A percentile compares a stretch with the other conserved stretches of the same genome.
Conservation (phyloP, 495 filamentous ascomycete species). For the Aspergillus haitiensis region DNA sequence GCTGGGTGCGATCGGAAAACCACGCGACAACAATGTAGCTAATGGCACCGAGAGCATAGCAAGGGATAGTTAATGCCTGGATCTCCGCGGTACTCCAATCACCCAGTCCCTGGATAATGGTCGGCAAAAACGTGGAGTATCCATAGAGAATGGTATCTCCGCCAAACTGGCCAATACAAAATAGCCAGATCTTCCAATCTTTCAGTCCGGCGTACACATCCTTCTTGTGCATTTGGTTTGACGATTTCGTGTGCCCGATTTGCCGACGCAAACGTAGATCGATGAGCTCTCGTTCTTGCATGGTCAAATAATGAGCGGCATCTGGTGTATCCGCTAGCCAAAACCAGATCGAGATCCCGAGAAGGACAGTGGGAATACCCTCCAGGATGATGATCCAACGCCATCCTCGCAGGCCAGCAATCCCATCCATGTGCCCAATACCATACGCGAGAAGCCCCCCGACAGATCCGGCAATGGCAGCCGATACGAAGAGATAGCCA, state of each 20-base stretch:
- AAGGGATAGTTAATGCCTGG: conserved; percentile 48
- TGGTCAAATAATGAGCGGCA: conserved; percentile 52
- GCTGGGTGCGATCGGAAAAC: conserved; percentile 33
- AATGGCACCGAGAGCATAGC: conserved; percentile 44
- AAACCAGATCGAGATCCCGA: conserved; percentile 54
- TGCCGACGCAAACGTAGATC: conserved; percentile 30
- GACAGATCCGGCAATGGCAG: conserved; percentile 45
- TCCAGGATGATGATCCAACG: conserved; percentile 57
- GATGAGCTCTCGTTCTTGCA: conserved; percentile 50
- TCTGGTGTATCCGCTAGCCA: conserved; percentile 58
- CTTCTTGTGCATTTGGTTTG: conserved; percentile 51
- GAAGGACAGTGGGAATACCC: conserved; percentile 50
- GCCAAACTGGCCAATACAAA: conserved; percentile 51
- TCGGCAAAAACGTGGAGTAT: conserved; percentile 60
- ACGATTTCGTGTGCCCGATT: conserved; percentile 18
- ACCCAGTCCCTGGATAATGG: conserved; percentile 54
- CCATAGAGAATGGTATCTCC: conserved; percentile 59
- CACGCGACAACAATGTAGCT: conserved; percentile 45
- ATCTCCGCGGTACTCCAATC: conserved; percentile 47
- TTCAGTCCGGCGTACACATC: conserved; percentile 47
- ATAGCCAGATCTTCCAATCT: conserved; percentile 40
- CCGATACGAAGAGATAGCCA: conserved; percentile 37
- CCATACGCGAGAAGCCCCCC: conserved; percentile 50
- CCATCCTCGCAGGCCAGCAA: conserved; percentile 28
- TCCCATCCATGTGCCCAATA: conserved; percentile 46